Evolutionary conservation across 345 rosid genomes (phyloP).

Genomic region (Citrus glauca): DNA sequence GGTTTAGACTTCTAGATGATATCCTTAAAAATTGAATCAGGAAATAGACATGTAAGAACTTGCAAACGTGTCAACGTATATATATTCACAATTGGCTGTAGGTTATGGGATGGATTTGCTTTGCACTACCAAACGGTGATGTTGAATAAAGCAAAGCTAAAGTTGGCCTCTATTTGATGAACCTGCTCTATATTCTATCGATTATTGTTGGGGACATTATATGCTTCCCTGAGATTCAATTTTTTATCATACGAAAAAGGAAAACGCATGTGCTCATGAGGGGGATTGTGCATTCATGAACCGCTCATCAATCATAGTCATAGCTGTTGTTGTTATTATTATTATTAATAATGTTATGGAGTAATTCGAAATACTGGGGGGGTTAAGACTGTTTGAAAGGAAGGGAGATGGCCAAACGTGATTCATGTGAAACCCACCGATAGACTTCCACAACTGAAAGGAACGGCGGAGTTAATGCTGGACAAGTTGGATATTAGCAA

Average conservation of each 20-base stretch:
- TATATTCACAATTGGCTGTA: constrained; percentile 1
- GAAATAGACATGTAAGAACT: constrained; percentile 7
- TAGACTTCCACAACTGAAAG: not conserved
- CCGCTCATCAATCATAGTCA: not conserved
- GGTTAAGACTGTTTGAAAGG: not conserved
- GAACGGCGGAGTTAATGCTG: not conserved
- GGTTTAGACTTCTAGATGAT: not conserved
- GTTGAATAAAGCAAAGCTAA: not conserved
- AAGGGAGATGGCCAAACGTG: no score
- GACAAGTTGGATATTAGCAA: not conserved
- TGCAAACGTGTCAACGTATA: constrained; percentile 11
- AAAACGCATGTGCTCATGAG: not conserved
- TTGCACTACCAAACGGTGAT: not conserved
- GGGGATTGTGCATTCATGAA: not conserved
- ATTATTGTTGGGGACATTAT: no score
- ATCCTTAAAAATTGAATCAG: not conserved
- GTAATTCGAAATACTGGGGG: not conserved
- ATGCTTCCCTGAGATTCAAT: not conserved
- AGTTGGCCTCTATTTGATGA: not conserved
- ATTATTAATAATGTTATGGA: not conserved
- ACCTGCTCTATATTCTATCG: not conserved
- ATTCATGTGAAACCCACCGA: no score
- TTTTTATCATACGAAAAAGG: not conserved
- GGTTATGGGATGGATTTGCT: not conserved
- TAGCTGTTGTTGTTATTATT: no score